Evolutionary conservation across 2,329 filamentous ascomycete species (phyloP), one percentile per base, ranked within the genome.

Genomic region (Onygenales sp.): DNA sequence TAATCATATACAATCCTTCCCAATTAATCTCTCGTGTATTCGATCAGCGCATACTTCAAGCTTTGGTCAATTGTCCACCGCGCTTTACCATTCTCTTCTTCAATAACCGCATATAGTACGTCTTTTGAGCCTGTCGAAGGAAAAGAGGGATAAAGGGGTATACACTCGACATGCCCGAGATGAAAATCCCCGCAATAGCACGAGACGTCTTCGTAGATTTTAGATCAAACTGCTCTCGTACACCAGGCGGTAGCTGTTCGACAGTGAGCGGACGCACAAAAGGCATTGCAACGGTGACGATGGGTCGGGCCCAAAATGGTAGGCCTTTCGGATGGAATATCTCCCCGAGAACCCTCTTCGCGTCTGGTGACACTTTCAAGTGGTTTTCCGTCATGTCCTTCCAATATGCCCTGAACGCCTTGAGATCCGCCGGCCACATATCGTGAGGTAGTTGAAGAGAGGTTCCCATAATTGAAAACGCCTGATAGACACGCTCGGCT

Each of bases 381-480:
- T 38, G 46, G n/a, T 49, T 49, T 32, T 49, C 46, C 13, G 27
- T 38, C 46, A 49, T 49, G 14, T 49, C 46, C 31, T 49, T 39
- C 46, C 35, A 36, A 38, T 49, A 39, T 13, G 14, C n/a, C n/a
- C 36, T 39, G 46, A 49, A 49, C 13, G 17, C 45, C 7, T 11
- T 36, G 39, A 50, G 42, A 32, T 52, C 50, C 17, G 11, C 6
- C 14, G 57, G 57, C 57, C 57, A 58, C 44, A 50, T 53, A 14
- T 31, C 53, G 9, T 43, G 52, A 4, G 57, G 57, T 32, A 58
- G 51, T 17, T 54, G 57, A 35, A 58, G 45, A 2, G 55, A 50
- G 3, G 57, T 58, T 2, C 55, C 57, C 39, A 57, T 43, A 44
- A 58, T 47, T 6, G 57, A 55, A 35, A 55, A 58, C 38, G 55